These are phyloP conservation scores for Paecilomyces sp. DNA, from an alignment of 2,329 filamentous ascomycete species.

Conservation along the genomic window DNA sequence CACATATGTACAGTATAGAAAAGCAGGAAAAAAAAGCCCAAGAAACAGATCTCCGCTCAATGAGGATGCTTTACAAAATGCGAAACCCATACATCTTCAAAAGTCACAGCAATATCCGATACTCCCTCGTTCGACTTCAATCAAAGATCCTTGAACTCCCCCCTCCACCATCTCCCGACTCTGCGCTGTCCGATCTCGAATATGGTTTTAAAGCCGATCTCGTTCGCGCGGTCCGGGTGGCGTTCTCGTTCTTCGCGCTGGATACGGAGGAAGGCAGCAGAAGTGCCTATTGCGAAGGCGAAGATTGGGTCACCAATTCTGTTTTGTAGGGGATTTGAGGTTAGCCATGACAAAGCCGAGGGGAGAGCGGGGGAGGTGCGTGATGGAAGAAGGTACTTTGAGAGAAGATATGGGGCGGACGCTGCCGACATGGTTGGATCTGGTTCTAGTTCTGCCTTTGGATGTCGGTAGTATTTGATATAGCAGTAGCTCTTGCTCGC, in stretches of 20 bases:
- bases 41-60: no score
- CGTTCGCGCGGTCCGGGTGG: slow-evolving; percentile 27
- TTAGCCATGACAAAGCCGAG: slow-evolving; percentile 2
- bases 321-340: not conserved
- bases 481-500: no score
- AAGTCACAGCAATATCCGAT: no score
- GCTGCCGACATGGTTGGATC: slow-evolving; percentile 7
- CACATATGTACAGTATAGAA: no score
- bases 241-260: slow-evolving; percentile 48
- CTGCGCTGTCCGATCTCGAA: slow-evolving; percentile 22
- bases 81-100: no score
- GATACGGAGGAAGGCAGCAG: slow-evolving; percentile 47
- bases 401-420: slow-evolving; percentile 32
- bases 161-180: slow-evolving; percentile 33
- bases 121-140: not conserved
- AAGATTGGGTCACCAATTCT: slow-evolving; percentile 50
- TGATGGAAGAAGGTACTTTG: slow-evolving; percentile 23
- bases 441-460: not conserved
- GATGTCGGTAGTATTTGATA: not conserved
- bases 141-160: slow-evolving; percentile 27
- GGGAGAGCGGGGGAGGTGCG: slow-evolving; percentile 1
- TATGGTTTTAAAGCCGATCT: slow-evolving; percentile 23
- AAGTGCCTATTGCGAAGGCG: slow-evolving; percentile 45
- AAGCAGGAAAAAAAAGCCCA: no score
- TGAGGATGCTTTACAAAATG: no score